Evolutionary conservation across 2,329 filamentous ascomycete genomes (phyloP).

Genomic region (Pseudonectria buxi): DNA sequence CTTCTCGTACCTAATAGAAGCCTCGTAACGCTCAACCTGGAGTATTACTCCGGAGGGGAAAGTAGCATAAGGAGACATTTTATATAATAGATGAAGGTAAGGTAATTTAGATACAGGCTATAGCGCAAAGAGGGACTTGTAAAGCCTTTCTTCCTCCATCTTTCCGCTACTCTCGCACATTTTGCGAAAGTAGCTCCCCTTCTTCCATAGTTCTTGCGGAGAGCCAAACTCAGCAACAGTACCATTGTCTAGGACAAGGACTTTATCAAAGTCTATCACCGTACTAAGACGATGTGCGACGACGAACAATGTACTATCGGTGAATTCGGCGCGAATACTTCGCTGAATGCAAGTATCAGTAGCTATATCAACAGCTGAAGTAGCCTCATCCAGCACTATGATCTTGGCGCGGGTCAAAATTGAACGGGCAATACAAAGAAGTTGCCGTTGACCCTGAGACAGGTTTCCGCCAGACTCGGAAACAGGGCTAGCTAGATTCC

Average conservation of each 20-base stretch:
- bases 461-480: constrained; percentile 6
- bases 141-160: no score
- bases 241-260: constrained; percentile 8
- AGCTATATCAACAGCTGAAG: constrained; percentile 28
- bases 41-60: no score
- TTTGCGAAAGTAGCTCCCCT: no score
- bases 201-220: constrained; percentile 2
- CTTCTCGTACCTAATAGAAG: no score
- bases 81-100: no score
- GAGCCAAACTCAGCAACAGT: constrained; percentile 10
- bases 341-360: constrained; percentile 28
- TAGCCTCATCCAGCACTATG: constrained; percentile 34
- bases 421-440: constrained; percentile 34
- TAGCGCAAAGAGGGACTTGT: no score
- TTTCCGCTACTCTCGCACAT: no score
- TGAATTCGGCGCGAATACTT: constrained; percentile 26
- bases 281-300: constrained; percentile 28
- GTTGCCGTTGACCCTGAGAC: constrained; percentile 39
- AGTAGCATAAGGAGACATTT: no score
- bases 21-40: no score
- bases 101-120: no score
- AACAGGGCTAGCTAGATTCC: no score
- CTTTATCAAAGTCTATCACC: constrained; percentile 7
- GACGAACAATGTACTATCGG: constrained; percentile 43
- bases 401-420: constrained; percentile 28